Conservation (phyloP, 208 protist genomes). For the Leishmania amazonensis region DNA sequence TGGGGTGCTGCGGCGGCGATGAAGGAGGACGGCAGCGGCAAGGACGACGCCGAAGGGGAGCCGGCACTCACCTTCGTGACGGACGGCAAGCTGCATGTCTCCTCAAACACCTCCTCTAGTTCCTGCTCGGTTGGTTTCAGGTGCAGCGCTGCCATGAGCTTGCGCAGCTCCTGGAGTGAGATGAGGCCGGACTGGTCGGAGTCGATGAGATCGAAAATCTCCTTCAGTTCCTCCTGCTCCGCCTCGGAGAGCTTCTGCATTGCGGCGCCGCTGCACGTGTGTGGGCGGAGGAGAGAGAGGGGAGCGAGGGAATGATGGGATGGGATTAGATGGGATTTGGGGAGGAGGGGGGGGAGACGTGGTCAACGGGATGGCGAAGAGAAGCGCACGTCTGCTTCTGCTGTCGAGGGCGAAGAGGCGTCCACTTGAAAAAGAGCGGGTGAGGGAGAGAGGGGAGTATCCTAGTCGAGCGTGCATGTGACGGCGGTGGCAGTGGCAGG, state of each 20-base stretch:
- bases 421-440: not conserved
- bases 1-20: not conserved
- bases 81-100: conserved; percentile 23
- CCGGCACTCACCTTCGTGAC: not conserved
- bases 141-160: conserved; percentile 86
- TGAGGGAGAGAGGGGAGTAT: not conserved
- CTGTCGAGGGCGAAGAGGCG: not conserved
- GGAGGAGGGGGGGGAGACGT: not conserved
- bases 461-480: not conserved
- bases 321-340: not conserved
- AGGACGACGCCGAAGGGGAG: not conserved
- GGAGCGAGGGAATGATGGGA: too few species aligned
- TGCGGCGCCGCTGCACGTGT: conserved; percentile 5
- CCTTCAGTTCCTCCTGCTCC: conserved; percentile 88
- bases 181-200: conserved; percentile 76
- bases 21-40: not conserved
- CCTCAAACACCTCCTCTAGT: conserved; percentile 78
- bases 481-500: not conserved
- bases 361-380: not conserved
- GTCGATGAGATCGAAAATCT: conserved; percentile 94
- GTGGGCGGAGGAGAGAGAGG: not conserved
- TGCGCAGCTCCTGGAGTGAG: conserved; percentile 72
- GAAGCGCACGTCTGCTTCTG: not conserved
- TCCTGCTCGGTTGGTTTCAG: conserved; percentile 89
- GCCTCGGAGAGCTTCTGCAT: conserved; percentile 54